These are phyloP conservation scores for Liquidambar formosana DNA, from an alignment of 164 flowering plant species.

Conservation along the genomic window DNA sequence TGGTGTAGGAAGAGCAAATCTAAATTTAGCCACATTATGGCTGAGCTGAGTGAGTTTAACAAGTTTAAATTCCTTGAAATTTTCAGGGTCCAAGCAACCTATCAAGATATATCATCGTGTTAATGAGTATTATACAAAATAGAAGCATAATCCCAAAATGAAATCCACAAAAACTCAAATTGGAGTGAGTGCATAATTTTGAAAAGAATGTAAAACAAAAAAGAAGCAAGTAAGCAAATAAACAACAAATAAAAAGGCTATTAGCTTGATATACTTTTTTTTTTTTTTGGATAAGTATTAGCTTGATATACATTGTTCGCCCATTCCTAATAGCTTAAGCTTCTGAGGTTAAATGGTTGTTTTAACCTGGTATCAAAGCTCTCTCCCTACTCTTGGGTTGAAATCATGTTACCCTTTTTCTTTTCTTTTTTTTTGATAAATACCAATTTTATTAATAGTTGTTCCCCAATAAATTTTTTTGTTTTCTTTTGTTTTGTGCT, in stretches of 20 bases:
- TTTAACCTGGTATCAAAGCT: too few relatives aligned
- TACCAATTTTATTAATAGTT: too few relatives aligned
- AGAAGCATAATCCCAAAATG: background rate
- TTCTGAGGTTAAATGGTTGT: too few relatives aligned
- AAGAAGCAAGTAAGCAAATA: background rate
- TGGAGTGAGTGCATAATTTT: background rate
- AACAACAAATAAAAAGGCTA: background rate
- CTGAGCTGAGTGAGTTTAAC: slow-evolving; percentile 31
- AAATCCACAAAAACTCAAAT: background rate
- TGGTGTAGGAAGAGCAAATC: slow-evolving; percentile 34
- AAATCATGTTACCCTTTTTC: too few relatives aligned
- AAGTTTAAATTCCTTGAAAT: slow-evolving; percentile 34
- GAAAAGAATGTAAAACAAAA: background rate
- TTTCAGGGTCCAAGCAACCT: slow-evolving; percentile 37
- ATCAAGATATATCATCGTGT: background rate
- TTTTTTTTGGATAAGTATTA: too few relatives aligned
- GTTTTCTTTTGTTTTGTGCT: too few relatives aligned
- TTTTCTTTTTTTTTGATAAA: too few relatives aligned
- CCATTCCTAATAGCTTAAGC: too few relatives aligned
- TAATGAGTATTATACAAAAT: too few relatives aligned
- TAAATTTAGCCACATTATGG: slow-evolving; percentile 37
- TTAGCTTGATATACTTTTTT: background rate
- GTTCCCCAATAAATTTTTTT: too few relatives aligned
- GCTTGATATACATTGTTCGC: too few relatives aligned
- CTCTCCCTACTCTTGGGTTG: too few relatives aligned